phyloP scores from a whole-genome alignment of 495 filamentous ascomycete species.

The Aspergillus hancockii region DNA sequence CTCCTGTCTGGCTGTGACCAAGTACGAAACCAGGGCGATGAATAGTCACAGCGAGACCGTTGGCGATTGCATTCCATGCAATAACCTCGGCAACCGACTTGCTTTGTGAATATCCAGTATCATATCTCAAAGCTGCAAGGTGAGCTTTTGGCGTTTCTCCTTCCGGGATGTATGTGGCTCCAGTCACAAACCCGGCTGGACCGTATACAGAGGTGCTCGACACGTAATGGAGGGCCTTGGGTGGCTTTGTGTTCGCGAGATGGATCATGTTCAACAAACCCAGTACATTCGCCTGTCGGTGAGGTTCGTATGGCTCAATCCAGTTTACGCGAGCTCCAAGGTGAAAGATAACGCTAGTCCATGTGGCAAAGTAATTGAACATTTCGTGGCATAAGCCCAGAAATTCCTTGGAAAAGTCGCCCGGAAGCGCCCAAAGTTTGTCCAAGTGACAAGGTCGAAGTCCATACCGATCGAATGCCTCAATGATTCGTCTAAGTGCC shows the following conservation, averaged over 20 bases:
- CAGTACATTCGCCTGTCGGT: conserved; percentile 8
- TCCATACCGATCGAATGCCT: neutral
- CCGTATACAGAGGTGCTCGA: conserved; percentile 14
- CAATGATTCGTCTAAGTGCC: neutral
- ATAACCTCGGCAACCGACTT: neutral
- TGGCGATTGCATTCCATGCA: conserved; percentile 1
- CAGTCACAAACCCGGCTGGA: conserved; percentile 6
- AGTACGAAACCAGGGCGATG: neutral
- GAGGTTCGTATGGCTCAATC: conserved; percentile 9
- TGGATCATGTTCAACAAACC: conserved; percentile 11
- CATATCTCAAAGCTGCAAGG: conserved; percentile 3
- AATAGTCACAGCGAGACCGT: neutral
- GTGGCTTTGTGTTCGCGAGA: conserved; percentile 8
- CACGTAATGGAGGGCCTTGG: conserved; percentile 15
- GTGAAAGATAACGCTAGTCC: conserved; percentile 19
- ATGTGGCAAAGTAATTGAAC: neutral
- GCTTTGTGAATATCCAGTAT: conserved; percentile 4
- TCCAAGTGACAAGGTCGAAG: neutral
- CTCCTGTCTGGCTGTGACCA: neutral
- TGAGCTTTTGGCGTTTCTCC: conserved; percentile 4
- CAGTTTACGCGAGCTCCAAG: conserved; percentile 17
- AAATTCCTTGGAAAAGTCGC: neutral
- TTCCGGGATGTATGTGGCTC: conserved; percentile 4
- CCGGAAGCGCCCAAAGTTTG: neutral
- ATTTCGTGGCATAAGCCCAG: neutral